Evolutionary conservation across 371 early-diverging fungal species (phyloP), one percentile per base, ranked within the genome.

Genomic region (Mycotypha africana): DNA sequence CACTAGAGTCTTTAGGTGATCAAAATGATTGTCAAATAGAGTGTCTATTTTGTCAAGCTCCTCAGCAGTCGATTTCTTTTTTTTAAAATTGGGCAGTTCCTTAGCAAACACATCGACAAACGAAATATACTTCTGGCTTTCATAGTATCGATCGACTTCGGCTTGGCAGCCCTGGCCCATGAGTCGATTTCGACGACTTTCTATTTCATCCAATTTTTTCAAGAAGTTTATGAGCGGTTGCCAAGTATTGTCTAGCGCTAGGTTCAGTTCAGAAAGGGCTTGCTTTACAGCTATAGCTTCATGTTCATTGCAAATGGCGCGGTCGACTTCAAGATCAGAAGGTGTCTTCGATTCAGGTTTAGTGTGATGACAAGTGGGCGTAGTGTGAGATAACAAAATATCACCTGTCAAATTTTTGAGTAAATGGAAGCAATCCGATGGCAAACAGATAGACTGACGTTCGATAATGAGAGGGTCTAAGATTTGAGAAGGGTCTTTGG

Each of bases 351-450:
- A 73, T 36, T 78, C 74, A 7, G 84, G 78, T 42, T 75, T 78
- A 2, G 70, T 77, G 53, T 90, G 90, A 39, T 79, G 65, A 58
- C 90, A 90, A 16, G 81, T 80, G 15, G 88, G 85, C 42, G 81
- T 80, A 39, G 84, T 75, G 53, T 88, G 87, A 25, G 84, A 83
- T 15, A 81, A 69, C 1, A 88, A 71, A 32, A 84, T 74, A 41
- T 84, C 79, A 16, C 79, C 82, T 19, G 87, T 85, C 40, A 88
- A 74, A 47, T 81, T 72, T 45, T 84, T 84, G 25, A 88, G 56
- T 24, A 86, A 54, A 36, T 81, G 80, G 41, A 88, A 89, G 19
- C 74, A 68, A 17, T 82, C 71, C 11, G 82, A 79, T 0, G 82
- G 78, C 47, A 89, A 64, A 37, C 84, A 73, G 23, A 86, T 53